Percentiles rank a stretch among this genome's conserved stretches.
phyloP scores from a whole-genome alignment of 2,329 filamentous ascomycete species.

The Trichoderma aggressivum region DNA sequence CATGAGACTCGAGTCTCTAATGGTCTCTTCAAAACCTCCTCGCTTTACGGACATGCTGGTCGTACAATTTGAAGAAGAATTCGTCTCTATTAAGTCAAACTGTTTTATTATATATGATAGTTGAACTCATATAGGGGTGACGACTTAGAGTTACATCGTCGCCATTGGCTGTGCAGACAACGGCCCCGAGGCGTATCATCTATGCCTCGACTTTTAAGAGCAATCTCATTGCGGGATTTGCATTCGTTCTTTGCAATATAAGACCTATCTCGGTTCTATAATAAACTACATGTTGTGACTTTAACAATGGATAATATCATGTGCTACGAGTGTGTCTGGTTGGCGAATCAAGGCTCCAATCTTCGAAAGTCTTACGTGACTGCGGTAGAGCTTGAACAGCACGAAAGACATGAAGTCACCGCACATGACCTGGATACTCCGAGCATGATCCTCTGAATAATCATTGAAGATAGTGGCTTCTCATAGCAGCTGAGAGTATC shows the following conservation, averaged over 20 bases:
- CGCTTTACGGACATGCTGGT: neutral
- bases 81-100: neutral
- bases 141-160: neutral
- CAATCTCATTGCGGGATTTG: neutral
- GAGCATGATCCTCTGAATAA: too few species aligned
- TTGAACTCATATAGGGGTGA: neutral
- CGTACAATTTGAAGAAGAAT: neutral
- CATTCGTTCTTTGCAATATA: neutral
- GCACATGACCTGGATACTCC: too few species aligned
- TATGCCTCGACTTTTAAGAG: neutral
- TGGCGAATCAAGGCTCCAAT: too few species aligned
- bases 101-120: neutral
- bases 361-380: too few species aligned
- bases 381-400: too few species aligned
- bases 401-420: too few species aligned
- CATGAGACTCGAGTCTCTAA: neutral
- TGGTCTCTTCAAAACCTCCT: rapidly evolving
- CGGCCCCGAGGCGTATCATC: neutral
- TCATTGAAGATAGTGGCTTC: too few species aligned
- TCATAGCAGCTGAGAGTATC: too few species aligned
- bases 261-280: too few species aligned
- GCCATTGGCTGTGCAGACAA: neutral
- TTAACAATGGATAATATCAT: too few species aligned
- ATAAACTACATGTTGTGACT: too few species aligned
- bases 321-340: too few species aligned